These are phyloP conservation scores for Elongisporangium anandrum DNA, from an alignment of 352 stramenopile genomes.

Conservation along the genomic window DNA sequence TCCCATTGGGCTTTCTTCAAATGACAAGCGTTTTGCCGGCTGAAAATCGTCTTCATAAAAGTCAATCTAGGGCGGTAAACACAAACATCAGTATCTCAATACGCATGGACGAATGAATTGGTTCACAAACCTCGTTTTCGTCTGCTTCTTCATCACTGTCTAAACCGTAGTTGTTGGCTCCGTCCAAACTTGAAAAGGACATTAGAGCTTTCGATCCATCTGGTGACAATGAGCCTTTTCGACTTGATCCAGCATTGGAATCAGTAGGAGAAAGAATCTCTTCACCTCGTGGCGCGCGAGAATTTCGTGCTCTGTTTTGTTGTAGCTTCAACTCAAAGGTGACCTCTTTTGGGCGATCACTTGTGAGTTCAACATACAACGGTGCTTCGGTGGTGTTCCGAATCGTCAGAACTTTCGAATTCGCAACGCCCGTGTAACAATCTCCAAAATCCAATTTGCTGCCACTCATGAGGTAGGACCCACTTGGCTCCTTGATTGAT, in stretches of 20 bases:
- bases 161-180: conserved; percentile 35
- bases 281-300: conserved; percentile 47
- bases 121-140: conserved; percentile 76
- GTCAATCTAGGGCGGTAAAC: conserved; percentile 31
- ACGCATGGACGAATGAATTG: background rate
- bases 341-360: conserved; percentile 84
- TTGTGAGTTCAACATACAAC: conserved; percentile 82
- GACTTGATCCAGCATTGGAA: conserved; percentile 68
- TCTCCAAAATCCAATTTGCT: conserved; percentile 88
- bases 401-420: conserved; percentile 77
- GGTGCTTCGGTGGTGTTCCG: conserved; percentile 83
- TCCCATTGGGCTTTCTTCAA: conserved; percentile 70
- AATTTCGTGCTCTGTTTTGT: conserved; percentile 64
- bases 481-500: conserved; percentile 81
- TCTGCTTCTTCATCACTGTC: conserved; percentile 85
- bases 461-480: conserved; percentile 82
- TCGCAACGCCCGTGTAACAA: conserved; percentile 81
- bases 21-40: conserved; percentile 60
- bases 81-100: background rate
- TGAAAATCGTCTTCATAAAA: conserved; percentile 79
- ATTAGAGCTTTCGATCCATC: conserved; percentile 45
- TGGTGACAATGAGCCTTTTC: conserved; percentile 64
- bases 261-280: conserved; percentile 68
- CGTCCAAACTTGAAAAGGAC: conserved; percentile 53
- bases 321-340: conserved; percentile 85